Evolutionary conservation across 495 filamentous ascomycete species (phyloP), one percentile per base, ranked within the genome.

Genomic region (Articulospora tetracladia): DNA sequence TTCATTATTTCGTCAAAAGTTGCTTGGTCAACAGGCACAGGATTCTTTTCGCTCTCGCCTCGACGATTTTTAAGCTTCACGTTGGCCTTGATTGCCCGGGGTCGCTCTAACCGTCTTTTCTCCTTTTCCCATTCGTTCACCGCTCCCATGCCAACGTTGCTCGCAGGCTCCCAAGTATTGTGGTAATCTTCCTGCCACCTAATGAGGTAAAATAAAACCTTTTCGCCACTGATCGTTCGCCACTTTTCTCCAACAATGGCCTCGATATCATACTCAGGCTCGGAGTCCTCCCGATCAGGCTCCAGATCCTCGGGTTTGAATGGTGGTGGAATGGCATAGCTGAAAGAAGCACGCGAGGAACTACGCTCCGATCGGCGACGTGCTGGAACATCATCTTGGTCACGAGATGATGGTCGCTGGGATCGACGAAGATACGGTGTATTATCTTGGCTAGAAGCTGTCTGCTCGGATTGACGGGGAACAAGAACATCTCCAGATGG

Each of bases 121-220:
- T 28, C 44, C 26, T 51, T 17, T 20, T 24, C 24, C 28, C 25
- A 12, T 32, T 32, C 19, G 23, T 62, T 4, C 4, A 63, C 52
- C 23, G 39, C 54, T n/a, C 17, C 60, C 2, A 6, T 7, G 11
- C 61, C 52, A 25, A 67, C 54, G 47, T 67, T 63, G 12, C 48
- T 28, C 2, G 19, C 57, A 17, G 64, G 64, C 26, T 67, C 64
- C 64, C 64, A 67, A 1, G 57, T 50, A 19, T 60, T 28, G 7
- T 26, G 41, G 34, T 52, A 63, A 22, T 67, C 53, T 0, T 61
- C 64, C 10, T 53, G 57, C 64, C 64, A 67, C 25, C 59, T 51
- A 25, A 67, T 61, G 0, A 63, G 39, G 30, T 67, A 67, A n/a
- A 25, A 58, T 1, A 32, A 15, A 1, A 30, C 28, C 8, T 39